Evolutionary conservation across 495 filamentous ascomycete species (phyloP).

Genomic region (Lentithecium fluviatile): DNA sequence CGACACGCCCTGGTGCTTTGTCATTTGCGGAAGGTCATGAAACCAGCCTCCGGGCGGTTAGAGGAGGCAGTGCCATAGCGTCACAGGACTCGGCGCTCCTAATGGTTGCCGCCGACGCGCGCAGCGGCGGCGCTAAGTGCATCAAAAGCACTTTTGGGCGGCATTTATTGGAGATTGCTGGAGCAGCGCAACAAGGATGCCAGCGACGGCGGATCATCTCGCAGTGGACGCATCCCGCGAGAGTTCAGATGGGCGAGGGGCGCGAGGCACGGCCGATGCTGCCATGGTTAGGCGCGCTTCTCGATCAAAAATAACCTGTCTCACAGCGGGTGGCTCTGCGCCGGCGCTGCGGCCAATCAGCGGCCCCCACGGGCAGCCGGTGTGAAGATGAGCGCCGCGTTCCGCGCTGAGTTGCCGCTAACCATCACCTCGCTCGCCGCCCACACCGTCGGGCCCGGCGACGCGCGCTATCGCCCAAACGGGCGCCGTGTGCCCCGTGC

Average conservation of each 20-base stretch:
- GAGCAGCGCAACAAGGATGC: too few relatives aligned
- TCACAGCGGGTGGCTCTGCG: neutral
- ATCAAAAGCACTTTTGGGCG: neutral
- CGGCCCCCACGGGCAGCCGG: neutral
- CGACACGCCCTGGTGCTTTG: neutral
- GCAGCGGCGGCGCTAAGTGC: slow-evolving; percentile 4
- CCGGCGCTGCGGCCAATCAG: slow-evolving; percentile 9
- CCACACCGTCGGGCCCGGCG: neutral
- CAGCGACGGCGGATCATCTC: too few relatives aligned
- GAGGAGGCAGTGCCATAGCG: slow-evolving; percentile 12
- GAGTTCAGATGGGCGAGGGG: too few relatives aligned
- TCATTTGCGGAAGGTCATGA: slow-evolving; percentile 16
- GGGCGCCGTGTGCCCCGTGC: neutral
- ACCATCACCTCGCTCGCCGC: neutral
- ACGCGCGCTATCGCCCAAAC: neutral
- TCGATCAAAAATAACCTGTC: slow-evolving; percentile 11
- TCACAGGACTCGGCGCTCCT: neutral
- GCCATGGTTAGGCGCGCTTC: slow-evolving; percentile 10
- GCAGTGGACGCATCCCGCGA: too few relatives aligned
- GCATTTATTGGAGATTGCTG: neutral
- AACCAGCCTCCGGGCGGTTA: slow-evolving; percentile 14
- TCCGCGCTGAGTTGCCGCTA: slow-evolving; percentile 14
- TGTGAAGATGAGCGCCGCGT: slow-evolving; percentile 3
- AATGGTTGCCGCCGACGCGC: slow-evolving; percentile 12
- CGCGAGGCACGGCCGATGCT: neutral